A percentile compares a stretch with the other conserved stretches of the same genome.
phyloP scores from a whole-genome alignment of 768 basidiomycete species.

The Mycena rebaudengoi region DNA sequence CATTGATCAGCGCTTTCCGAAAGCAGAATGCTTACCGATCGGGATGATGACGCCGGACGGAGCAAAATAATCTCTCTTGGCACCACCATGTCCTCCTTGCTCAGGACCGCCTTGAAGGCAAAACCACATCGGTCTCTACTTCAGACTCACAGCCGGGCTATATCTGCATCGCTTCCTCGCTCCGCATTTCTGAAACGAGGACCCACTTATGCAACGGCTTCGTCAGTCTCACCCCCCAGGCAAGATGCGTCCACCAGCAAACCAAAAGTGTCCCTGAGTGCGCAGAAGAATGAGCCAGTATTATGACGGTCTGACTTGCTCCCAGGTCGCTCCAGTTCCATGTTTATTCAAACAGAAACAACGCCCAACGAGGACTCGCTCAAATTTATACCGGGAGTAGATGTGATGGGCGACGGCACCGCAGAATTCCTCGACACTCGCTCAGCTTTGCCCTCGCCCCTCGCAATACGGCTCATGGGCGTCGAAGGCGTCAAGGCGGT shows the following conservation, averaged over 20 bases:
- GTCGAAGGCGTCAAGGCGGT: constrained; percentile 89
- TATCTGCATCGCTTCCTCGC: constrained; percentile 20
- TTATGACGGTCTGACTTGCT: background rate
- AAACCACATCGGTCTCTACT: background rate
- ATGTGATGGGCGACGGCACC: constrained; percentile 88
- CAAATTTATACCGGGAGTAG: constrained; percentile 94
- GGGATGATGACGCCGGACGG: background rate
- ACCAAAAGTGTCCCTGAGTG: constrained; percentile 44
- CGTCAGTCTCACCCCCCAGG: constrained; percentile 29
- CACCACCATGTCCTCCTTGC: constrained; percentile 21
- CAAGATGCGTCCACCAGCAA: constrained; percentile 25
- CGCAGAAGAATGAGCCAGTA: constrained; percentile 21
- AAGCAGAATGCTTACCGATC: no score
- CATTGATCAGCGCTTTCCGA: no score
- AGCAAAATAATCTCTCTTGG: background rate
- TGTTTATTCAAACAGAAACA: constrained; percentile 99
- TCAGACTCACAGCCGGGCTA: constrained; percentile 2
- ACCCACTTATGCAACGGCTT: constrained; percentile 33
- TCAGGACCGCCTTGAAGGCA: constrained; percentile 11
- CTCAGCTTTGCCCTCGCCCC: constrained; percentile 86
- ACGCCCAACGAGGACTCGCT: constrained; percentile 98
- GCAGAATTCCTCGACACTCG: constrained; percentile 95
- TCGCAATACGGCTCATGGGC: constrained; percentile 95
- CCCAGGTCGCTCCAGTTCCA: constrained; percentile 83
- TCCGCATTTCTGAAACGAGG: constrained; percentile 29